Conservation (phyloP, 495 filamentous ascomycete genomes). For the Aspergillus sparsus region DNA sequence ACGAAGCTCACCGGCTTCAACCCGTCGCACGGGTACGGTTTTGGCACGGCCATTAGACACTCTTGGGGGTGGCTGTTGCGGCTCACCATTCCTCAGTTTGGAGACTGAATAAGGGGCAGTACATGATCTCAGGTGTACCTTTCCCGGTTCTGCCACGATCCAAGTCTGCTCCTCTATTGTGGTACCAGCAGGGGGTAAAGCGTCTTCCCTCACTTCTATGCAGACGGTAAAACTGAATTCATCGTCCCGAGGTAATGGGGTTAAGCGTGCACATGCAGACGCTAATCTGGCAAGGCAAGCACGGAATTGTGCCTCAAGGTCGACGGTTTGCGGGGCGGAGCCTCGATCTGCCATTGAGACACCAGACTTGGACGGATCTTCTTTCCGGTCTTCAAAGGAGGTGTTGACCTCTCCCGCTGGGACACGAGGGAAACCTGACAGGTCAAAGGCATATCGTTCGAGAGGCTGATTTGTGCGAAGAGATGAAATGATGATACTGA, state of each 20-base stretch:
- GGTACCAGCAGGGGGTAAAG: slow-evolving; percentile 70
- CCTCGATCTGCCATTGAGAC: slow-evolving; percentile 37
- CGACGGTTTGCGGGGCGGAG: slow-evolving; percentile 45
- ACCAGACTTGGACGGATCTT: slow-evolving; percentile 44
- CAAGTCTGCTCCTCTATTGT: slow-evolving; percentile 54
- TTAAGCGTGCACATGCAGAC: slow-evolving; percentile 59
- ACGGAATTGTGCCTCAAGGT: slow-evolving; percentile 74
- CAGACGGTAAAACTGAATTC: slow-evolving; percentile 83
- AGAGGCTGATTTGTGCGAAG: slow-evolving; percentile 55
- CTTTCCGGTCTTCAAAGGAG: slow-evolving; percentile 53
- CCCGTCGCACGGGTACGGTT: slow-evolving; percentile 55
- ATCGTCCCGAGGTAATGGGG: slow-evolving; percentile 63
- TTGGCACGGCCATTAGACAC: slow-evolving; percentile 49
- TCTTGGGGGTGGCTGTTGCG: slow-evolving; percentile 40
- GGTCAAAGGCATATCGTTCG: slow-evolving; percentile 87
- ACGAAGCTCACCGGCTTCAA: slow-evolving; percentile 55
- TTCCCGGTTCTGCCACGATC: slow-evolving; percentile 55
- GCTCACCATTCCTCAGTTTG: slow-evolving; percentile 41
- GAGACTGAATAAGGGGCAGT: slow-evolving; percentile 50
- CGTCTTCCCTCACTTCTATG: slow-evolving; percentile 77
- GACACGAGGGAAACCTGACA: slow-evolving; percentile 70
- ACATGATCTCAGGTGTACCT: slow-evolving; percentile 48
- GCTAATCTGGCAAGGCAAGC: slow-evolving; percentile 54
- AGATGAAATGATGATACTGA: slow-evolving; percentile 76
- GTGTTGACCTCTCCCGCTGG: slow-evolving; percentile 52